Conservation (phyloP, 2,329 filamentous ascomycete genomes). For the Colletotrichum tropicale region DNA sequence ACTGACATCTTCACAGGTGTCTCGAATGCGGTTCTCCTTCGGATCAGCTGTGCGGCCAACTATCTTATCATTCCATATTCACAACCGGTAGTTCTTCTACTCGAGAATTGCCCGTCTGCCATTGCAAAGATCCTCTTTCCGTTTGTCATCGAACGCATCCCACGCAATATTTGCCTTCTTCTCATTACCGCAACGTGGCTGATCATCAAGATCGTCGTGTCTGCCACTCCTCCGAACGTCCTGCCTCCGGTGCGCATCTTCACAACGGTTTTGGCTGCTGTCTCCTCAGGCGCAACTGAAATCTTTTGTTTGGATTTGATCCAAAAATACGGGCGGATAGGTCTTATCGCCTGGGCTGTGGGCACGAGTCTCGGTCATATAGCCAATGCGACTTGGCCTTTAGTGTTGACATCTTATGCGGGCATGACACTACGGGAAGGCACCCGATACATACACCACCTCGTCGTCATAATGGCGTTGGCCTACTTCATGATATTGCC, state of each 20-base stretch:
- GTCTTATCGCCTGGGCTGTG: slow-evolving; percentile 38
- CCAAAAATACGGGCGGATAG: slow-evolving; percentile 32
- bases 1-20: slow-evolving; percentile 25
- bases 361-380: slow-evolving; percentile 33
- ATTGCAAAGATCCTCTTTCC: slow-evolving; percentile 30
- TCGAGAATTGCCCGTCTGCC: slow-evolving; percentile 34
- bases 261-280: slow-evolving; percentile 31
- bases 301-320: slow-evolving; percentile 33
- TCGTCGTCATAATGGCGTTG: slow-evolving; percentile 28
- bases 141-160: slow-evolving; percentile 27
- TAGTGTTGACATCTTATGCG: slow-evolving; percentile 30
- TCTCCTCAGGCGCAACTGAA: slow-evolving; percentile 32
- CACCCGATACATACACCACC: slow-evolving; percentile 28
- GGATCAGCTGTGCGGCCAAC: slow-evolving; percentile 33
- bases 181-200: slow-evolving; percentile 31
- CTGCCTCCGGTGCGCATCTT: slow-evolving; percentile 31
- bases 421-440: slow-evolving; percentile 29
- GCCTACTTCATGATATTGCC: slow-evolving; percentile 33
- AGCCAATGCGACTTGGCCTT: slow-evolving; percentile 31
- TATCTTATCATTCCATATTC: slow-evolving; percentile 40
- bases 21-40: slow-evolving; percentile 31
- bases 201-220: slow-evolving; percentile 28
- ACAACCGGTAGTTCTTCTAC: slow-evolving; percentile 32
- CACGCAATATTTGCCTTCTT: slow-evolving; percentile 32
- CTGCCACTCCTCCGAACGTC: slow-evolving; percentile 36